These are phyloP conservation scores for Alternaria metachromatica DNA, from an alignment of 2,329 filamentous ascomycete species.

Conservation along the genomic window DNA sequence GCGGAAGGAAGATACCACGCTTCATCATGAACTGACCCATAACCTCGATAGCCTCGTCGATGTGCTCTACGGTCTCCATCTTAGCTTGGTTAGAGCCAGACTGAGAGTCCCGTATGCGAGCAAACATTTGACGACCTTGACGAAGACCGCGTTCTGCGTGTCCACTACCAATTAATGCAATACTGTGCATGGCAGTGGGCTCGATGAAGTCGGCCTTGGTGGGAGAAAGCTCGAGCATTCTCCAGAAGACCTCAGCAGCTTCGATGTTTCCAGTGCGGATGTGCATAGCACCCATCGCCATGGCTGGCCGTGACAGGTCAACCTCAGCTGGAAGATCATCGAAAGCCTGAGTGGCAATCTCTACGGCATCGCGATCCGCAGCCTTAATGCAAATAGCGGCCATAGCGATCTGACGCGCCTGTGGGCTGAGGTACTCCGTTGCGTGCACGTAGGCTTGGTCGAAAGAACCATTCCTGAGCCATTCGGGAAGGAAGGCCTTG, in stretches of 20 bases:
- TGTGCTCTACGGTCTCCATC: constrained; percentile 72
- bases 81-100: constrained; percentile 55
- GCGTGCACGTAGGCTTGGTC: constrained; percentile 77
- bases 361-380: constrained; percentile 77
- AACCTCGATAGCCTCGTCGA: constrained; percentile 84
- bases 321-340: constrained; percentile 57
- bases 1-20: constrained; percentile 58
- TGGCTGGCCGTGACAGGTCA: constrained; percentile 62
- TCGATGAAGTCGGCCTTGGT: constrained; percentile 76
- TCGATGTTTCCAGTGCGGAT: constrained; percentile 81
- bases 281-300: constrained; percentile 85
- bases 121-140: constrained; percentile 85
- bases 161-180: constrained; percentile 85
- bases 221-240: constrained; percentile 68
- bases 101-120: constrained; percentile 73
- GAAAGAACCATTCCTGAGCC: constrained; percentile 73
- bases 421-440: constrained; percentile 64
- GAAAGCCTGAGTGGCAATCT: constrained; percentile 67
- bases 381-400: constrained; percentile 76
- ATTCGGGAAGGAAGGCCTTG: constrained; percentile 79
- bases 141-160: constrained; percentile 81
- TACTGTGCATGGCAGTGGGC: constrained; percentile 86
- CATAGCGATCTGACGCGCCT: constrained; percentile 69
- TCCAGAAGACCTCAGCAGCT: constrained; percentile 81
- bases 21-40: constrained; percentile 65